Percentiles rank a stretch among this genome's conserved stretches.
Conservation (phyloP, 768 basidiomycete species). For the Trametes cinnabarina region DNA sequence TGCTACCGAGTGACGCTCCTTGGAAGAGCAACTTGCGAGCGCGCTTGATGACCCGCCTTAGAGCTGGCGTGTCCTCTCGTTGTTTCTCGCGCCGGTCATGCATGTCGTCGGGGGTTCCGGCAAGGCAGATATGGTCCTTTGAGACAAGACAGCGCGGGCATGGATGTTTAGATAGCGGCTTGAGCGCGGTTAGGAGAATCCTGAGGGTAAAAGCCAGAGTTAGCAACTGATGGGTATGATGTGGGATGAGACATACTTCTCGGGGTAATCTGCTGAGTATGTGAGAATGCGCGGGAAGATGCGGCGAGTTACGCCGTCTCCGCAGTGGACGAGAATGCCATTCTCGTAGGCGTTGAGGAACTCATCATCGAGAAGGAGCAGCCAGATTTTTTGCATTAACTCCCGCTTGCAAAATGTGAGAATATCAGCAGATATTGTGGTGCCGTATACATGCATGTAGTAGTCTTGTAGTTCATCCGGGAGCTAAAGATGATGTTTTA, state of each 20-base stretch:
- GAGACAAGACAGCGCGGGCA: too few relatives aligned
- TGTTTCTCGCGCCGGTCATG: background rate
- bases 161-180: too few relatives aligned
- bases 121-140: too few relatives aligned
- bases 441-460: too few relatives aligned
- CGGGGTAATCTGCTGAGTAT: slow-evolving; percentile 34
- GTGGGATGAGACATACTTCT: slow-evolving; percentile 28
- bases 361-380: slow-evolving; percentile 20
- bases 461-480: too few relatives aligned
- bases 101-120: too few relatives aligned
- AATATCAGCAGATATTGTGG: slow-evolving; percentile 9
- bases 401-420: slow-evolving; percentile 32
- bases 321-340: slow-evolving; percentile 26
- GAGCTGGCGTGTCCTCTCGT: background rate
- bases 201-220: too few relatives aligned
- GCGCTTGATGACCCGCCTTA: background rate
- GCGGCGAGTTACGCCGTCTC: slow-evolving; percentile 25
- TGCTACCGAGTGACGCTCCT: slow-evolving; percentile 1
- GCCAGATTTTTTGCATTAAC: slow-evolving; percentile 31
- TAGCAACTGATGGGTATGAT: too few relatives aligned
- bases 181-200: too few relatives aligned
- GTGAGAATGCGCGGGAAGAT: slow-evolving; percentile 28
- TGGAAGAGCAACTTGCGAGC: slow-evolving; percentile 22
- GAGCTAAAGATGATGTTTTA: too few relatives aligned
- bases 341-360: slow-evolving; percentile 27